Conservation (phyloP, 768 basidiomycete genomes). For the Boletus tomentosulus region DNA sequence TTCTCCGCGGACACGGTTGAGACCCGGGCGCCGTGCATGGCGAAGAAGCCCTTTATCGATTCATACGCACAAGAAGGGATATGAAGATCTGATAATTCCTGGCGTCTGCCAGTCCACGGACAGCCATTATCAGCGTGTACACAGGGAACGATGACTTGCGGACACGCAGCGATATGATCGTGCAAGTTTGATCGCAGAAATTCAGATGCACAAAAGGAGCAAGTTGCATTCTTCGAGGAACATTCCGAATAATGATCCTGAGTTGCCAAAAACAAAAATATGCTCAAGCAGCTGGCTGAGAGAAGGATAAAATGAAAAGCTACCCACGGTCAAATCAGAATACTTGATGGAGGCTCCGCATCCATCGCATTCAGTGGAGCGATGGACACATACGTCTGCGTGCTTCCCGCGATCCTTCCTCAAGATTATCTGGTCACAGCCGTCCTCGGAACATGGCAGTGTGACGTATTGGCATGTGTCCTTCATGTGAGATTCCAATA, state of each 20-base stretch:
- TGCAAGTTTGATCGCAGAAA: constrained; percentile 32
- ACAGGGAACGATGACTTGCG: constrained; percentile 38
- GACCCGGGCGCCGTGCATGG: constrained; percentile 37
- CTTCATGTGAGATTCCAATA: constrained; percentile 57
- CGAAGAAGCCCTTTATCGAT: constrained; percentile 56
- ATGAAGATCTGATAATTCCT: constrained; percentile 35
- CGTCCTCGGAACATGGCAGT: constrained; percentile 45
- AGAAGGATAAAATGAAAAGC: not conserved
- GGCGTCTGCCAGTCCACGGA: constrained; percentile 47
- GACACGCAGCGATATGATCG: constrained; percentile 38
- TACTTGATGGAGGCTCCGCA: constrained; percentile 34
- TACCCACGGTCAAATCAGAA: constrained; percentile 37
- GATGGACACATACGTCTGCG: constrained; percentile 34
- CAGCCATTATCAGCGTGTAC: constrained; percentile 49
- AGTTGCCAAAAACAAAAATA: constrained; percentile 1
- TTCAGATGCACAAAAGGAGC: constrained; percentile 39
- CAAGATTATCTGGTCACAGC: constrained; percentile 42
- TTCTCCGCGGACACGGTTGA: constrained; percentile 60
- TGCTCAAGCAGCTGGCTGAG: constrained; percentile 2
- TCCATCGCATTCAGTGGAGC: constrained; percentile 37
- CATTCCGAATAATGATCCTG: constrained; percentile 41
- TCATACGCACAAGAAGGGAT: constrained; percentile 51
- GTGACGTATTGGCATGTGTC: constrained; percentile 57
- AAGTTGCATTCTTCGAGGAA: constrained; percentile 33
- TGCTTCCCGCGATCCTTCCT: constrained; percentile 47